These are phyloP conservation scores for Cyberlindnera meyerae DNA, from an alignment of 805 yeast species.

Conservation along the genomic window DNA sequence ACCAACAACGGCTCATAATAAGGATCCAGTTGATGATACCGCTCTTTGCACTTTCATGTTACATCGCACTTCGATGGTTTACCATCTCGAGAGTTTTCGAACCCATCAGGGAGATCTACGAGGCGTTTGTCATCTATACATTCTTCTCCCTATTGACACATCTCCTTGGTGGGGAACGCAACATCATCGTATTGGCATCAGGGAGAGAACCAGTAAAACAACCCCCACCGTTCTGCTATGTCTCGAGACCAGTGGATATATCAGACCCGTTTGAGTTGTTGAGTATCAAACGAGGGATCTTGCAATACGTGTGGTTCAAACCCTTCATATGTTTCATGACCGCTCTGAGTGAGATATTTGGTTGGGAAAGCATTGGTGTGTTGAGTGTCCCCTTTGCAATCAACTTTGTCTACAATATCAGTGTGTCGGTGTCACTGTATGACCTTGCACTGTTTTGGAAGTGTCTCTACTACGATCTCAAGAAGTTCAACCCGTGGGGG, in stretches of 20 bases:
- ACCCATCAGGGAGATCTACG: conserved; percentile 85
- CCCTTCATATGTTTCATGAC: conserved; percentile 69
- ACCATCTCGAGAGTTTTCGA: conserved; percentile 46
- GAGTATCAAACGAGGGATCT: conserved; percentile 71
- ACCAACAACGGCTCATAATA: conserved; percentile 78
- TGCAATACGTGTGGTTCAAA: conserved; percentile 94
- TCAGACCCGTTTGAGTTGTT: conserved; percentile 81
- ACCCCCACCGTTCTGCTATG: conserved; percentile 46
- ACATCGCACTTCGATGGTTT: conserved; percentile 47
- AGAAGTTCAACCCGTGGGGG: conserved; percentile 81
- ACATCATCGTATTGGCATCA: conserved; percentile 64
- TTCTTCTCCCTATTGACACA: conserved; percentile 80
- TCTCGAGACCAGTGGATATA: conserved; percentile 63
- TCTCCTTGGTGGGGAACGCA: conserved; percentile 88
- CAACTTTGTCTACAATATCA: conserved; percentile 65
- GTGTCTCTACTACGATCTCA: conserved; percentile 73
- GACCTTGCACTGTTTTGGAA: conserved; percentile 90
- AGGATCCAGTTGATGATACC: conserved; percentile 83
- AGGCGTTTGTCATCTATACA: conserved; percentile 93
- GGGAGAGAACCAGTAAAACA: conserved; percentile 71
- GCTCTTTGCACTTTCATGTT: conserved; percentile 69
- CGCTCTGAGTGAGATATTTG: conserved; percentile 41
- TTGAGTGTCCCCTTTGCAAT: conserved; percentile 57
- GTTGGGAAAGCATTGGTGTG: conserved; percentile 44
- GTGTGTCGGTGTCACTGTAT: conserved; percentile 79